Evolutionary conservation across 1,139 yeast species (phyloP), one percentile per base, ranked within the genome.

Genomic region (Maudiozyma humilis): DNA sequence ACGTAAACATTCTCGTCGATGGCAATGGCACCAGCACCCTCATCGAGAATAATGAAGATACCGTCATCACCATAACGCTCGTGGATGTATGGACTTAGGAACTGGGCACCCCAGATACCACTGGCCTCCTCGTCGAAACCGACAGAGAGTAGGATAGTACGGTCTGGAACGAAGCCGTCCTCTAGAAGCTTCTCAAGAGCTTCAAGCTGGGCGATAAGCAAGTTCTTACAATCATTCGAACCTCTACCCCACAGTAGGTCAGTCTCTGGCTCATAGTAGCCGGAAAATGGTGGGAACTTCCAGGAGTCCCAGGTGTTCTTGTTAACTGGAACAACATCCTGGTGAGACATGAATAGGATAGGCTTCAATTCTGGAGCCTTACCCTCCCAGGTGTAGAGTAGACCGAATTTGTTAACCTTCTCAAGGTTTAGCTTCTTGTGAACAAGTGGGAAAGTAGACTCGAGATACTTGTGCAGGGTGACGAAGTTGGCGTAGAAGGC

Each of bases 271-370:
- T 83, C 94, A 55, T 68, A 83, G 55, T 73, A 71, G 3, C 84
- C 95, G 7, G 72, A 71, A 50, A 77, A 83, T 20, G 95, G 94
- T 10, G 81, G 80, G 54, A 77, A 72, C 2, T 68, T 70, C 95
- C 95, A 85, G 41, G 72, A 68, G 32, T 61, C 68, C 36, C 72
- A 59, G 13, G 86, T 75, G 18, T 69, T 78, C 25, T 65, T 60
- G 54, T 78, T 79, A n/a, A 84, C 83, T 0, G 95, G 95, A 13
- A 86, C 95, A 3, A 82, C 85, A 58, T 85, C 95, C 59, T 79
- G 86, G 62, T 86, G 95, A 2, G 91, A 88, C 63, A 80, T 73
- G 36, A 84, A 66, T 61, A 85, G 59, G 13, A 80, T 52, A 4
- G 95, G 95, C 59, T 81, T 78, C 54, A 80, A 66, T 2, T 56